phyloP scores from a whole-genome alignment of 139 green algal genomes.

The Auxenochlorella pyrenoidosa region DNA sequence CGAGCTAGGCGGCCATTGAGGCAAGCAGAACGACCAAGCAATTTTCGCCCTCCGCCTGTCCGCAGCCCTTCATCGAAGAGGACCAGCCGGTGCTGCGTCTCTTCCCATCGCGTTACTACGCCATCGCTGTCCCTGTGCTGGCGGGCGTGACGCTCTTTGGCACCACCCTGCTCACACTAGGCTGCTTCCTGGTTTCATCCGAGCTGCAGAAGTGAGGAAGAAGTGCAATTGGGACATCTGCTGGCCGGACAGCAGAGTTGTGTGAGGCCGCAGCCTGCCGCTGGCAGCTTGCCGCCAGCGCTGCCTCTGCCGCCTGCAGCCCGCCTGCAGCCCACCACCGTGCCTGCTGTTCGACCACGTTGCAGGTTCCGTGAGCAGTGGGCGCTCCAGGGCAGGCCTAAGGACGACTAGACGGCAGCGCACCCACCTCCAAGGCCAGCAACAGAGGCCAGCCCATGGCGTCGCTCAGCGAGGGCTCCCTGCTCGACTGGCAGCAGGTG shows the following conservation, averaged over 20 bases:
- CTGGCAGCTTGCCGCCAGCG: neutral
- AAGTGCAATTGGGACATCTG: neutral
- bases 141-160: constrained; percentile 28
- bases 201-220: constrained; percentile 24
- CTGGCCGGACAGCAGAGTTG: neutral
- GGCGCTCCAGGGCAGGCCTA: neutral
- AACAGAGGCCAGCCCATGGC: neutral
- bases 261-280: neutral
- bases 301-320: neutral
- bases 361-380: neutral
- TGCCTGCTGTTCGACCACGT: too few species aligned
- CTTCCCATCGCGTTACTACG: constrained; percentile 52
- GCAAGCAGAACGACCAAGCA: neutral
- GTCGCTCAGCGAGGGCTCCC: neutral
- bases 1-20: neutral
- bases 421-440: neutral
- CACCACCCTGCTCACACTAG: constrained; percentile 36
- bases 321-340: too few species aligned
- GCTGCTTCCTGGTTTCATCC: constrained; percentile 33
- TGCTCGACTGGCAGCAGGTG: constrained; percentile 66
- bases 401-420: neutral
- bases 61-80: constrained; percentile 73
- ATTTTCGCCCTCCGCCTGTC: neutral
- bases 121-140: constrained; percentile 42
- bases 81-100: constrained; percentile 47